A percentile compares a stretch with the other conserved stretches of the same genome.
These are phyloP conservation scores for Boletus patriciae DNA, from an alignment of 768 basidiomycete species.

Conservation along the genomic window DNA sequence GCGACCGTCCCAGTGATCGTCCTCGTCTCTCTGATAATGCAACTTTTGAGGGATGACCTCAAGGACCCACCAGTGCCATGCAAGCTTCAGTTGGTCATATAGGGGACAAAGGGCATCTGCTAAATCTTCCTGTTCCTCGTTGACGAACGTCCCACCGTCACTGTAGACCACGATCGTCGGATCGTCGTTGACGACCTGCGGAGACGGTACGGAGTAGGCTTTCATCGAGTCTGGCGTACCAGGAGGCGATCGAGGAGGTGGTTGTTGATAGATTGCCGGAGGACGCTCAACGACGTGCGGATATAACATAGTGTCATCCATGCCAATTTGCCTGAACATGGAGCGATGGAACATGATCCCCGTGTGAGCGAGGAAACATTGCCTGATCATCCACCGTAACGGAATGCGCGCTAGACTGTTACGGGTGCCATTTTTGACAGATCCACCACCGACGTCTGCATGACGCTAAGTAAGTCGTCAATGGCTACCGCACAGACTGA, in stretches of 20 bases:
- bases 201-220: conserved; percentile 6
- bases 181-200: conserved; percentile 17
- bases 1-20: conserved; percentile 13
- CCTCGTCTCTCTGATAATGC: conserved; percentile 28
- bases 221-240: conserved; percentile 14
- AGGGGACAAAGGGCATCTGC: conserved; percentile 51
- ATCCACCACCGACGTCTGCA: conserved; percentile 77
- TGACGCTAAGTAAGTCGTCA: not conserved
- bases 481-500: not conserved
- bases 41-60: conserved; percentile 48
- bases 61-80: conserved; percentile 62
- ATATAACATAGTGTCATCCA: conserved; percentile 50
- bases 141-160: conserved; percentile 26
- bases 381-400: conserved; percentile 76
- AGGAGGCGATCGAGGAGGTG: conserved; percentile 10
- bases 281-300: conserved; percentile 43
- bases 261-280: conserved; percentile 37
- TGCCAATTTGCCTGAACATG: conserved; percentile 42
- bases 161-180: conserved; percentile 19
- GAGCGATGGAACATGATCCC: conserved; percentile 59
- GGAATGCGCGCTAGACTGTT: conserved; percentile 69
- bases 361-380: conserved; percentile 54
- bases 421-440: conserved; percentile 53
- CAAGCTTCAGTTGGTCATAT: conserved; percentile 57
- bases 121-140: conserved; percentile 65